phyloP scores from a whole-genome alignment of 2,329 filamentous ascomycete species.

The Fusarium continuum region DNA sequence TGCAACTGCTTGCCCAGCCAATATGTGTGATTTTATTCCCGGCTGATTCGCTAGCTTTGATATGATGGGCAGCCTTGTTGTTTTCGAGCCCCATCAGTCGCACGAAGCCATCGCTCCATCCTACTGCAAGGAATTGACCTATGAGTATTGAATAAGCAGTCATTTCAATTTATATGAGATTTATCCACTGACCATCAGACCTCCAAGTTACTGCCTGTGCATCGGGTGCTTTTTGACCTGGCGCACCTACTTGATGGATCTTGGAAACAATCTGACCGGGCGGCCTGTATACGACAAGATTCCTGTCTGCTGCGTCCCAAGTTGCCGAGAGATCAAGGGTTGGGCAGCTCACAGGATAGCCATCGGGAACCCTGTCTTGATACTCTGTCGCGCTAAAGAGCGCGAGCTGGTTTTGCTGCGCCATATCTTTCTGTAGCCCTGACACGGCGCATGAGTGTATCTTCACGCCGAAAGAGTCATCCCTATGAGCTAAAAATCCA shows the following conservation, averaged over 20 bases:
- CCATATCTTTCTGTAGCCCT: constrained; percentile 37
- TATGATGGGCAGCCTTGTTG: constrained; percentile 81
- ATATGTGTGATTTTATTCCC: constrained; percentile 60
- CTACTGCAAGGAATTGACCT: constrained; percentile 82
- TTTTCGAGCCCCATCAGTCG: constrained; percentile 82
- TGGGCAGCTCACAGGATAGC: constrained; percentile 79
- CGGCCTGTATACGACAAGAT: constrained; percentile 79
- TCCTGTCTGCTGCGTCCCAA: constrained; percentile 70
- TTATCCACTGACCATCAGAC: constrained; percentile 64
- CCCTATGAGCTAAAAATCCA: not conserved
- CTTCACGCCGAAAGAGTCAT: not conserved
- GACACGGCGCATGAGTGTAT: not conserved
- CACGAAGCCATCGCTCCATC: constrained; percentile 82
- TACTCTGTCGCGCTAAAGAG: constrained; percentile 67
- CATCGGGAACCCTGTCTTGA: constrained; percentile 61
- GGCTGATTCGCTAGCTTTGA: constrained; percentile 60
- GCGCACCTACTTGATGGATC: constrained; percentile 56
- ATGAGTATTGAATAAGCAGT: not conserved
- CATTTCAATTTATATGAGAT: not conserved
- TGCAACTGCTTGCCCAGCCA: constrained; percentile 60
- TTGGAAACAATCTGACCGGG: constrained; percentile 74
- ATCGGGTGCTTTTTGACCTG: constrained; percentile 53
- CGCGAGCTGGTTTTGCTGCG: constrained; percentile 49
- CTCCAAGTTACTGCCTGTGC: constrained; percentile 70
- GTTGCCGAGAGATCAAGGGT: constrained; percentile 85